Evolutionary conservation across 306 rosid species (phyloP).

Genomic region (Prinsepia uniflora): DNA sequence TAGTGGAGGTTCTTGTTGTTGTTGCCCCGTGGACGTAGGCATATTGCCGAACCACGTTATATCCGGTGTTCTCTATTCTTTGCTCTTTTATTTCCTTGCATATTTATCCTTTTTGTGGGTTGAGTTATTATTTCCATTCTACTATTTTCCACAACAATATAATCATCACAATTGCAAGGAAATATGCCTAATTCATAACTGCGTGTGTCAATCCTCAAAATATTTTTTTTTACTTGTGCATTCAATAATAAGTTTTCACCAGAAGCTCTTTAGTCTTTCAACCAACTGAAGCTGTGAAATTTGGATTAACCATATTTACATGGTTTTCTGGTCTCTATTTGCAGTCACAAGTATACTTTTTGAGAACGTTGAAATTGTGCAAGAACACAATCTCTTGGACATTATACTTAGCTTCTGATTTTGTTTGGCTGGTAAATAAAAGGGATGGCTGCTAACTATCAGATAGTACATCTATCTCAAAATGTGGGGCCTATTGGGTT

Average conservation of each 20-base stretch:
- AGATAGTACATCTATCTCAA: not conserved
- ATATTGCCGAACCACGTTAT: too few species aligned
- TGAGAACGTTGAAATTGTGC: not conserved
- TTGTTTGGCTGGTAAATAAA: not conserved
- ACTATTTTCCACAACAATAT: too few species aligned
- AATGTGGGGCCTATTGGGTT: not conserved
- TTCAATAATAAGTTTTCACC: not conserved
- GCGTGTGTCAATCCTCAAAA: not conserved
- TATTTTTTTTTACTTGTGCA: not conserved
- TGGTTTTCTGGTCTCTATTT: conserved; percentile 11
- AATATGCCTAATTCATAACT: not conserved
- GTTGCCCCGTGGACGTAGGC: too few species aligned
- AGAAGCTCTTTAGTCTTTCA: not conserved
- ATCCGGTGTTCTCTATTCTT: too few species aligned
- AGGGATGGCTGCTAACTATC: not conserved
- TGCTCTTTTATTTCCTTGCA: too few species aligned
- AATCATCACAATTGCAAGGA: not conserved
- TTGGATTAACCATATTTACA: not conserved
- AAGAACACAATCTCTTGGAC: conserved; percentile 1
- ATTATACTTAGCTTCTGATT: not conserved
- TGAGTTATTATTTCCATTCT: too few species aligned
- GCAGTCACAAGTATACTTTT: not conserved
- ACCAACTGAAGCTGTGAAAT: not conserved
- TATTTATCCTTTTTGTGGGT: too few species aligned
- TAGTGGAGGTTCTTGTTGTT: too few species aligned